These are phyloP conservation scores for Boletales sp. DNA, from an alignment of 768 basidiomycete genomes.

Conservation along the genomic window DNA sequence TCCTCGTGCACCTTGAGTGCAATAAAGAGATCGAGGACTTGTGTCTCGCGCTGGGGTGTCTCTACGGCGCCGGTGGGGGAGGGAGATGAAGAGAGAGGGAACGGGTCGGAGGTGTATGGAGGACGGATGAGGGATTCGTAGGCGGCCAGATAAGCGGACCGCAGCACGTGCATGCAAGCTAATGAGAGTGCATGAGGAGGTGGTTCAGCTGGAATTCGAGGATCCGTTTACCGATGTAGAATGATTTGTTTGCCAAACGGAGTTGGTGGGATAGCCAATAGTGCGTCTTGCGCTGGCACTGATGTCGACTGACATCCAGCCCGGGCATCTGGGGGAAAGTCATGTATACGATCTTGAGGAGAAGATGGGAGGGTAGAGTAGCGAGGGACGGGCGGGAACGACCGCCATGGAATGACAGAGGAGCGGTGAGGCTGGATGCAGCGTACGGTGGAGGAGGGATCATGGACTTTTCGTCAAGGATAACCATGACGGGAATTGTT, in stretches of 20 bases:
- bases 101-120: constrained; percentile 78
- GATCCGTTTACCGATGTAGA: constrained; percentile 55
- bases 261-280: constrained; percentile 67
- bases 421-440: constrained; percentile 18
- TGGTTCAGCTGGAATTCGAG: neutral
- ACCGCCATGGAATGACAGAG: constrained; percentile 35
- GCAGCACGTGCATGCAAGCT: constrained; percentile 81
- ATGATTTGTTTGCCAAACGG: constrained; percentile 58
- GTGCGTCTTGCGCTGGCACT: constrained; percentile 61
- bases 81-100: constrained; percentile 45
- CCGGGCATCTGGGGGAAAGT: constrained; percentile 54
- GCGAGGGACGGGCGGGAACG: constrained; percentile 19
- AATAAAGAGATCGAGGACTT: constrained; percentile 74
- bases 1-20: constrained; percentile 78
- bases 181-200: neutral
- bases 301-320: constrained; percentile 37
- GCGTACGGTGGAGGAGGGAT: constrained; percentile 38
- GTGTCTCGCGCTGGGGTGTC: constrained; percentile 67
- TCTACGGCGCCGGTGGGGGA: constrained; percentile 30
- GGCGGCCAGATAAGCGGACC: constrained; percentile 67
- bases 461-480: constrained; percentile 43
- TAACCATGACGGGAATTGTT: constrained; percentile 34
- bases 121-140: constrained; percentile 60
- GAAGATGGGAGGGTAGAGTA: constrained; percentile 55
- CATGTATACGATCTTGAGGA: constrained; percentile 65